Conservation (phyloP, 2,329 filamentous ascomycete genomes). For the Corynespora cassiicola region DNA sequence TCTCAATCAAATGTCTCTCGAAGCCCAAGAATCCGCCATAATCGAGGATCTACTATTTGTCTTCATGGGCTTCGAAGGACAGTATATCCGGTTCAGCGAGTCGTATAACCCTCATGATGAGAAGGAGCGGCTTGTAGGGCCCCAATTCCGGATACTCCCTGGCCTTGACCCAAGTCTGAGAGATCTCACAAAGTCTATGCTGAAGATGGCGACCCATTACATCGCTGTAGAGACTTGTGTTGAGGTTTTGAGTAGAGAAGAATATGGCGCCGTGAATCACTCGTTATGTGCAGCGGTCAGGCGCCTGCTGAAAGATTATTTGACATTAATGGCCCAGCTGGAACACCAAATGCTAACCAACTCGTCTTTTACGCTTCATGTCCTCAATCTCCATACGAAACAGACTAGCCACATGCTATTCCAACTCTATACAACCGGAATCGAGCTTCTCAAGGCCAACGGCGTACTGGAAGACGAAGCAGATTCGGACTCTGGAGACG, state of each 20-base stretch:
- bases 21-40: constrained; percentile 84
- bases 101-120: constrained; percentile 84
- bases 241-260: constrained; percentile 89
- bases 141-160: constrained; percentile 77
- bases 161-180: constrained; percentile 90
- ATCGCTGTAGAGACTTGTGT: constrained; percentile 90
- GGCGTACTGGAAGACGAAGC: constrained; percentile 81
- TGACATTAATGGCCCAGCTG: constrained; percentile 89
- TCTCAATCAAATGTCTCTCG: constrained; percentile 74
- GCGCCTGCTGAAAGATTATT: constrained; percentile 89
- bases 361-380: constrained; percentile 86
- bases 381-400: constrained; percentile 89
- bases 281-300: constrained; percentile 94
- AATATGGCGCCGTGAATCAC: constrained; percentile 95
- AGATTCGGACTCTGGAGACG: constrained; percentile 71
- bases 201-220: constrained; percentile 94
- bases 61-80: constrained; percentile 98
- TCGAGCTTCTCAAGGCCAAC: constrained; percentile 85
- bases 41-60: constrained; percentile 92
- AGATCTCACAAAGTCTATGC: constrained; percentile 85
- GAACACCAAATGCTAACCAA: constrained; percentile 93
- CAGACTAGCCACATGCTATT: constrained; percentile 90
- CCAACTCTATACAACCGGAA: constrained; percentile 81
- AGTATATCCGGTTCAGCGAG: constrained; percentile 88
- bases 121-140: constrained; percentile 84